Percentiles rank a stretch among this genome's conserved stretches.
These are phyloP conservation scores for Fusarium paranaense DNA, from an alignment of 2,329 filamentous ascomycete species.

Conservation along the genomic window DNA sequence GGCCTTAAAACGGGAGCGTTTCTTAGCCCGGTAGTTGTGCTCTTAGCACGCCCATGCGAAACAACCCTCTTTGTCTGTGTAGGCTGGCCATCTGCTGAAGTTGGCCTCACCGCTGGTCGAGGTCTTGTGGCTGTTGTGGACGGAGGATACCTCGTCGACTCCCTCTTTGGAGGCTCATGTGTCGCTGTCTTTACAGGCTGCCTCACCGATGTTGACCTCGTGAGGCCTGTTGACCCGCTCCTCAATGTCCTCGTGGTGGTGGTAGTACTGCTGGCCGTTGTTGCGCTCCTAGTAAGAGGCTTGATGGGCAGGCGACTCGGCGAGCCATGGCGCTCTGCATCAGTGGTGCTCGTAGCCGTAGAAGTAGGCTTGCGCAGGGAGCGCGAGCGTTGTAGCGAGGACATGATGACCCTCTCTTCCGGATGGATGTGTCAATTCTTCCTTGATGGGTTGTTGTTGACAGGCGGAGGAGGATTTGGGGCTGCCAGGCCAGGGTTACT, in stretches of 20 bases:
- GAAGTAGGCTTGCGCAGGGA: slow-evolving; percentile 59
- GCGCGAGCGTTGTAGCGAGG: slow-evolving; percentile 59
- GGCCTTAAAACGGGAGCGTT: slow-evolving; percentile 47
- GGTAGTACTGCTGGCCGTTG: slow-evolving; percentile 42
- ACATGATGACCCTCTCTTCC: slow-evolving; percentile 48
- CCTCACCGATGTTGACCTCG: slow-evolving; percentile 40
- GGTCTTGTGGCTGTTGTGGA: slow-evolving; percentile 49
- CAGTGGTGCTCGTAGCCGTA: slow-evolving; percentile 28
- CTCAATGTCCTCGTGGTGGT: slow-evolving; percentile 35
- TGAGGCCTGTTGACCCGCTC: slow-evolving; percentile 30
- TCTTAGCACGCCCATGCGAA: slow-evolving; percentile 48
- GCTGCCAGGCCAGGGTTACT: slow-evolving; percentile 25
- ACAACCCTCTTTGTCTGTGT: slow-evolving; percentile 35
- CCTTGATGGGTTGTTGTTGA: slow-evolving; percentile 28
- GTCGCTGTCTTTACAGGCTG: slow-evolving; percentile 29
- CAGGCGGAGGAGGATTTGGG: slow-evolving; percentile 20
- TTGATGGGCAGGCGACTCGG: slow-evolving; percentile 65
- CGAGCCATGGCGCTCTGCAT: slow-evolving; percentile 53
- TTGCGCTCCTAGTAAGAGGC: slow-evolving; percentile 51
- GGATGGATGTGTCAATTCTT: background rate
- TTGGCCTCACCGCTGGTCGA: slow-evolving; percentile 44
- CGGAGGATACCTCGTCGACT: slow-evolving; percentile 49
- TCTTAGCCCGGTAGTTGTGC: slow-evolving; percentile 45
- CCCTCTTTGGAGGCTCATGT: slow-evolving; percentile 31
- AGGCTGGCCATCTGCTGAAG: slow-evolving; percentile 44